Base-by-base conservation (phyloP, 805 yeast species). In the Vanderwaltozyma verrucispora region DNA sequence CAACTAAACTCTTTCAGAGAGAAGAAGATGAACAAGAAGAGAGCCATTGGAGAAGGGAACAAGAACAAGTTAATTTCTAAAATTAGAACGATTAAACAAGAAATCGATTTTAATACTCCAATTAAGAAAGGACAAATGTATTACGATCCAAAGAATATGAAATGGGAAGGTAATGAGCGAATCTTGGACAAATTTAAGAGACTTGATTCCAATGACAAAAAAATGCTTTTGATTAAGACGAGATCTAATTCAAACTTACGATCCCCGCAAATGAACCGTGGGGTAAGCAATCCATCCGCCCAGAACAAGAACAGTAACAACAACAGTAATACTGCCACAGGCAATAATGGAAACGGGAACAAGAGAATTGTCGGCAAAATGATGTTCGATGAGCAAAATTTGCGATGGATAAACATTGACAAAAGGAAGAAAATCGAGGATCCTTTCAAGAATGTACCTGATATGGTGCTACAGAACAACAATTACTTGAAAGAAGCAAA, bases 91-190 rank as follows among this genome's bases (percentile, higher is more conserved):
- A 54, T 58, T 18, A 58, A 56, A 37, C 60, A 58, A 45, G 58
- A 54, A 27, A 56, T 58, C 11, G 63, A 56, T 35, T 49, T 48
- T 23, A 54, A 58, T 37, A 55, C 60, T 6, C 62, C 60, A 3
- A 44, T 55, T 19, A 51, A 53, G 34, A 54, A 53, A 27, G 59
- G 59, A 2, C 39, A 47, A 8, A 53, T 54, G 55, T 38, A 43
- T 30, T 56, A 56, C 40, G 51, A 54, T 39, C 61, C 61, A 4
- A 43, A 49, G 29, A 51, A 51, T 7, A 43, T 48, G 47, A 48
- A 40, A 25, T 56, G 61, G 63, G 58, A 51, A 39, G 61, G 60
- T 13, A 51, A 54, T 33, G 56, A 50, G 25, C 44, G 48, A 18
- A 34, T 50, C 3, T 40, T 55, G 24, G 47, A 50, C 21, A 50